These are phyloP conservation scores for Blastomyces emzantsi DNA, from an alignment of 2,329 filamentous ascomycete species.

Conservation along the genomic window DNA sequence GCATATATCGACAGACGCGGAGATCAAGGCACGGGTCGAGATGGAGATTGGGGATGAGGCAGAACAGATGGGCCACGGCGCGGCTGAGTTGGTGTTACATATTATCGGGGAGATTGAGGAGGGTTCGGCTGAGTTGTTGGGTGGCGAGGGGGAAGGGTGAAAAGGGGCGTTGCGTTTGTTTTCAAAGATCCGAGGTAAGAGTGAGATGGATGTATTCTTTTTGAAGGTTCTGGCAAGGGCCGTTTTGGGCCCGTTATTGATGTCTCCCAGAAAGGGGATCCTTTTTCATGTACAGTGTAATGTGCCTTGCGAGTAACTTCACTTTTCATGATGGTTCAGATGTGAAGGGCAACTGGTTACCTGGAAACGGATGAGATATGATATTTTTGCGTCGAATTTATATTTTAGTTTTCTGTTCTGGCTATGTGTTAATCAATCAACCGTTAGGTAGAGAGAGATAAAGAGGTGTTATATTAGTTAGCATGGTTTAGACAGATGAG, in stretches of 20 bases:
- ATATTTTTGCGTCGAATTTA: not conserved
- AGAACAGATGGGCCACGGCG: slow-evolving; percentile 11
- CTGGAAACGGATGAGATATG: not conserved
- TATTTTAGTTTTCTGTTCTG: not conserved
- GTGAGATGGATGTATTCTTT: not conserved
- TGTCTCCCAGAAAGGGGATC: not conserved
- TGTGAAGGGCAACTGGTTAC: not conserved
- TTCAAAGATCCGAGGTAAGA: not conserved
- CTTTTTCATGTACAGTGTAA: not conserved
- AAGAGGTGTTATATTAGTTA: not conserved
- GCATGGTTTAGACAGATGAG: not conserved
- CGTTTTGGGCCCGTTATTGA: not conserved
- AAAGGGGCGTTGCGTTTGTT: not conserved
- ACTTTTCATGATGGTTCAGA: not conserved
- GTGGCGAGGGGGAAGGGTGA: not conserved
- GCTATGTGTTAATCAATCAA: not conserved
- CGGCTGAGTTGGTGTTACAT: slow-evolving; percentile 14
- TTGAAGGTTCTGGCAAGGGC: not conserved
- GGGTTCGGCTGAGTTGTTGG: not conserved
- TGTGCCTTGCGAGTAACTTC: not conserved
- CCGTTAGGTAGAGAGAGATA: too few species aligned
- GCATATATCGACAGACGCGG: slow-evolving; percentile 9
- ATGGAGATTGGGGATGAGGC: slow-evolving; percentile 13
- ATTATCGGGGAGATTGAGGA: slow-evolving; percentile 13
- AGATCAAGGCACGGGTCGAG: slow-evolving; percentile 12